Base-by-base conservation (phyloP, 495 filamentous ascomycete genomes). In the Staphylotrichum longicolle region DNA sequence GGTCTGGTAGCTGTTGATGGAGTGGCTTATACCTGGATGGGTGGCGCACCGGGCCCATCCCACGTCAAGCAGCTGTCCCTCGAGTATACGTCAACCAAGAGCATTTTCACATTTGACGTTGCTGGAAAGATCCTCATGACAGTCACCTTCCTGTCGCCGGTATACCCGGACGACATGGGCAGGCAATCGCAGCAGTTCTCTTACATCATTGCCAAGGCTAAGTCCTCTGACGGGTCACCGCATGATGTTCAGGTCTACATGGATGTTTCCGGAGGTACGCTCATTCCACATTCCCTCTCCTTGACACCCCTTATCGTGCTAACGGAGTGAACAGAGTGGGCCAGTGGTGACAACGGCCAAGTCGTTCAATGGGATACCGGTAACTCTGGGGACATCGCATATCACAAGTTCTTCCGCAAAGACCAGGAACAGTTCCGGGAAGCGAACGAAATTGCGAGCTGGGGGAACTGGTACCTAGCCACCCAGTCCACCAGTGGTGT, bases 111-210 rank as follows among this genome's bases (percentile, higher is more conserved):
- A 44, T 93, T 96, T 75, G 79, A 79, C 35, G 86, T 96, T 27
- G 83, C 73, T 27, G 77, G 82, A 3, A 79, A 84, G 50, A 77
- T 88, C 34, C 81, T 88, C 61, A 77, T 98, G 72, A 86, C 84
- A 4, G 78, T 96, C 27, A 91, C 89, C 0, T 96, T 96, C 70
- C 76, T 96, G 39, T 92, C 90, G 4, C 93, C 93, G 0, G 88
- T 98, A 47, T 96, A 90, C 11, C 89, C 92, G 2, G 86, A 87
- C 9, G 96, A 94, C 63, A 86, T 92, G 63, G 79, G 87, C 61
- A 84, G 91, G 48, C 93, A 98, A 75, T 89, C 90, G 37, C 83
- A 96, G 48, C 90, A 91, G 40, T 92, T 91, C 32, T 88, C 88
- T n/a, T 98, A 98, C 71, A 68, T 96, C 32, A 83, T 85, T 14